These are phyloP conservation scores for Colletotrichum navitas DNA, from an alignment of 2,329 filamentous ascomycete species.

Conservation along the genomic window DNA sequence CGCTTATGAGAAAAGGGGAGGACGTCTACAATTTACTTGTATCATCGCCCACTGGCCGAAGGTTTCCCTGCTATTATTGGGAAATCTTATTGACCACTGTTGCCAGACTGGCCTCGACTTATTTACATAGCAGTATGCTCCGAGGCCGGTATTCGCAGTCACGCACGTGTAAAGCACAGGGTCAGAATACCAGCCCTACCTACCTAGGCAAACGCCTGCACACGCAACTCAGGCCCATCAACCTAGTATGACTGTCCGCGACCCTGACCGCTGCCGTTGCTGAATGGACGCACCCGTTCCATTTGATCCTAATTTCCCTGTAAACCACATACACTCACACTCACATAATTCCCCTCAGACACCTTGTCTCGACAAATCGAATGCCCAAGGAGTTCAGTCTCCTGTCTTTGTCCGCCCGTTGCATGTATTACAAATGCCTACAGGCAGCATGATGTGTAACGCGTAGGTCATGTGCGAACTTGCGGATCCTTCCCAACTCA, in stretches of 20 bases:
- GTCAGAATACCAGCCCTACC: not conserved
- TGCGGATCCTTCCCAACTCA: not conserved
- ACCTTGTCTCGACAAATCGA: not conserved
- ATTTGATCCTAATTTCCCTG: not conserved
- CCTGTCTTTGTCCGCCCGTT: not conserved
- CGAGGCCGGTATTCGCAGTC: not conserved
- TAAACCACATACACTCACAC: not conserved
- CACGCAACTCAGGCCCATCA: too few relatives aligned
- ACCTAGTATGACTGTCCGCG: too few relatives aligned
- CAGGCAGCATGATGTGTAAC: not conserved
- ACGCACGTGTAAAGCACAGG: not conserved
- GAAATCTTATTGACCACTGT: not conserved
- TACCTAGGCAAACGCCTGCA: slow-evolving; percentile 14
- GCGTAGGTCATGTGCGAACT: not conserved
- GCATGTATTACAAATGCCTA: not conserved
- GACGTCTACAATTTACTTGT: not conserved
- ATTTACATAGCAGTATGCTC: not conserved
- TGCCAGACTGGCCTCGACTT: not conserved
- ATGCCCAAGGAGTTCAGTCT: not conserved
- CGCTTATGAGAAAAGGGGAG: not conserved
- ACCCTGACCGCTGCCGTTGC: too few relatives aligned
- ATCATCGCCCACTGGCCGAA: not conserved
- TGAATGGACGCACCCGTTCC: not conserved
- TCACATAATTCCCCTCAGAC: not conserved
- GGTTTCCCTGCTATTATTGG: not conserved